These are phyloP conservation scores for Saturnispora mendoncae DNA, from an alignment of 805 yeast genomes.

Conservation along the genomic window DNA sequence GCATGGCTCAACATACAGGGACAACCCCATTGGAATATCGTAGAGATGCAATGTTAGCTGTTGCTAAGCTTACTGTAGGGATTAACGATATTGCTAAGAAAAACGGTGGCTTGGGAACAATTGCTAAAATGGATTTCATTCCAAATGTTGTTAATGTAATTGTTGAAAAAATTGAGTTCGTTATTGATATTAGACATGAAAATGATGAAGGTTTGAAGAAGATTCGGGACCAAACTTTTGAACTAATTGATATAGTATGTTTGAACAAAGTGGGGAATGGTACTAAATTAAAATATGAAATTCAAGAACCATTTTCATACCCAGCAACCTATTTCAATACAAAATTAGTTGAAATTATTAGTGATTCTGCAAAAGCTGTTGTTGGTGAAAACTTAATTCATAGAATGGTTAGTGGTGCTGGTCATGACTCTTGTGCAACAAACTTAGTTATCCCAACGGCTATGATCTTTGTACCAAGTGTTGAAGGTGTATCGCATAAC, in stretches of 20 bases:
- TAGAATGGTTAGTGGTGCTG: slow-evolving; percentile 59
- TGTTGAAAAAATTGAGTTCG: slow-evolving; percentile 51
- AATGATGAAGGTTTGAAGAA: slow-evolving; percentile 36
- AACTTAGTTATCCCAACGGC: slow-evolving; percentile 53
- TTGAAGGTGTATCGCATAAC: slow-evolving; percentile 59
- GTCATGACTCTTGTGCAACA: slow-evolving; percentile 63
- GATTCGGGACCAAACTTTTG: slow-evolving; percentile 31
- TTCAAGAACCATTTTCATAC: slow-evolving; percentile 30
- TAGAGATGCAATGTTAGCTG: slow-evolving; percentile 52
- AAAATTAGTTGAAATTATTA: slow-evolving; percentile 43
- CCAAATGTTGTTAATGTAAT: slow-evolving; percentile 63
- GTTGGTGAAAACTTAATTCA: slow-evolving; percentile 37
- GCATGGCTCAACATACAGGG: slow-evolving; percentile 66
- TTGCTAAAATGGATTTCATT: slow-evolving; percentile 47
- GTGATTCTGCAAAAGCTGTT: slow-evolving; percentile 41
- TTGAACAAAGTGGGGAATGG: slow-evolving; percentile 27
- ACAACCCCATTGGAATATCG: slow-evolving; percentile 59
- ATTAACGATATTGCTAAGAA: slow-evolving; percentile 48
- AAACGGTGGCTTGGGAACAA: slow-evolving; percentile 45
- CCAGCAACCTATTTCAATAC: slow-evolving; percentile 50
- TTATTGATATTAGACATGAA: slow-evolving; percentile 52
- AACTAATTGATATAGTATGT: slow-evolving; percentile 18
- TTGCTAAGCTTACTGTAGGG: slow-evolving; percentile 46
- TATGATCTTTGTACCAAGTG: slow-evolving; percentile 66
- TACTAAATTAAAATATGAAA: slow-evolving; percentile 36